Conservation (phyloP, 805 yeast species). For the Debaryomyces prosopidis region DNA sequence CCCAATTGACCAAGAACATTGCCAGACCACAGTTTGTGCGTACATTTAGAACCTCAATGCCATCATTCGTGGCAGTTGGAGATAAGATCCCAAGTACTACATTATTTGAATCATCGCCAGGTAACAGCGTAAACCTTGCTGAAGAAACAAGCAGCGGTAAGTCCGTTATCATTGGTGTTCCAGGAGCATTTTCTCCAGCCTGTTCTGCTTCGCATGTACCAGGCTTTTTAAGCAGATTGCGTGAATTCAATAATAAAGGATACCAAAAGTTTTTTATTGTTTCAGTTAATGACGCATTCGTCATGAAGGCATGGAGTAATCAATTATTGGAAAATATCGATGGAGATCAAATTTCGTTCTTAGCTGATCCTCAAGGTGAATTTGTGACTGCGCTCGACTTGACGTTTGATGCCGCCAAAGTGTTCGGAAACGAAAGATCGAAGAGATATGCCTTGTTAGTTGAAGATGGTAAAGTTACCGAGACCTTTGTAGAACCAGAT, state of each 20-base stretch:
- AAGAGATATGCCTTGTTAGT: conserved; percentile 76
- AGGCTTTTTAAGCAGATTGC: conserved; percentile 57
- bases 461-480: conserved; percentile 69
- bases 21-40: conserved; percentile 11
- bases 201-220: conserved; percentile 75
- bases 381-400: conserved; percentile 67
- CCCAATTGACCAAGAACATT: background rate
- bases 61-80: conserved; percentile 49
- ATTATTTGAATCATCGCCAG: conserved; percentile 66
- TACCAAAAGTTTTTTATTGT: conserved; percentile 60
- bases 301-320: conserved; percentile 77
- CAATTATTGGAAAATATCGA: conserved; percentile 19
- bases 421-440: conserved; percentile 76
- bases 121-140: conserved; percentile 58
- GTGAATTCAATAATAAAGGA: conserved; percentile 66
- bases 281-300: conserved; percentile 86
- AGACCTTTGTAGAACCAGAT: conserved; percentile 79
- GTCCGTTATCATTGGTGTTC: conserved; percentile 40
- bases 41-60: conserved; percentile 19
- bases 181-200: conserved; percentile 78
- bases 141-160: conserved; percentile 38
- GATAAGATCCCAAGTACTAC: conserved; percentile 58
- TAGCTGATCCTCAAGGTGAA: conserved; percentile 81
- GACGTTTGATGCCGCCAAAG: conserved; percentile 69
- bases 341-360: conserved; percentile 47